phyloP scores from a whole-genome alignment of 2,329 filamentous ascomycete genomes.

The Aspergillus sp. region DNA sequence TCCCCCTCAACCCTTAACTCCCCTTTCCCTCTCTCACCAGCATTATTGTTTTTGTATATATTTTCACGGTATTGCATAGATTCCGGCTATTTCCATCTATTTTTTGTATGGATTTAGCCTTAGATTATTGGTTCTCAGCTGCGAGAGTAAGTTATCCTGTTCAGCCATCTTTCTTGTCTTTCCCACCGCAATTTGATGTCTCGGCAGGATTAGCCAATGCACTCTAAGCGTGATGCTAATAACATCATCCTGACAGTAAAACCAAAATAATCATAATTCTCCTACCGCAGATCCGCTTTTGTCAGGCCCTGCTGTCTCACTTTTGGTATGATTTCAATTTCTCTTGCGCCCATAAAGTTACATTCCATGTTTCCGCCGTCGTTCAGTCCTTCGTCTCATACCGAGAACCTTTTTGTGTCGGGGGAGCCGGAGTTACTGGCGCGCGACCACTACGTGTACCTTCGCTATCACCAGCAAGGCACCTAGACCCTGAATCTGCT shows the following conservation, averaged over 20 bases:
- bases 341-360: conserved; percentile 1
- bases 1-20: not conserved
- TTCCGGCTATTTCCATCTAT: not conserved
- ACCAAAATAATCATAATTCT: conserved; percentile 8
- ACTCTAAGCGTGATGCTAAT: conserved; percentile 15
- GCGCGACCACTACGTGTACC: conserved; percentile 2
- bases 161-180: conserved; percentile 2
- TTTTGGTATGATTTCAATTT: conserved; percentile 25
- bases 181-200: conserved; percentile 22
- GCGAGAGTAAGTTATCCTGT: conserved; percentile 5
- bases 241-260: conserved; percentile 11
- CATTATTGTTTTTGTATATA: conserved; percentile 1
- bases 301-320: conserved; percentile 23
- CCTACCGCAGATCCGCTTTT: conserved; percentile 27
- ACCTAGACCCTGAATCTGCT: not conserved
- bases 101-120: not conserved
- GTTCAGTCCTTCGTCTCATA: not conserved
- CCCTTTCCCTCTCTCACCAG: not conserved
- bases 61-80: not conserved
- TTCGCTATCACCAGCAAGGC: not conserved
- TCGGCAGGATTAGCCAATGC: conserved; percentile 23
- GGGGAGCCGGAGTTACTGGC: not conserved
- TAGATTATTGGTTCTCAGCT: not conserved
- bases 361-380: not conserved
- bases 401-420: not conserved